Base-by-base conservation (phyloP, 176 grass and related monocot species). In the Saccharum officinarum region DNA sequence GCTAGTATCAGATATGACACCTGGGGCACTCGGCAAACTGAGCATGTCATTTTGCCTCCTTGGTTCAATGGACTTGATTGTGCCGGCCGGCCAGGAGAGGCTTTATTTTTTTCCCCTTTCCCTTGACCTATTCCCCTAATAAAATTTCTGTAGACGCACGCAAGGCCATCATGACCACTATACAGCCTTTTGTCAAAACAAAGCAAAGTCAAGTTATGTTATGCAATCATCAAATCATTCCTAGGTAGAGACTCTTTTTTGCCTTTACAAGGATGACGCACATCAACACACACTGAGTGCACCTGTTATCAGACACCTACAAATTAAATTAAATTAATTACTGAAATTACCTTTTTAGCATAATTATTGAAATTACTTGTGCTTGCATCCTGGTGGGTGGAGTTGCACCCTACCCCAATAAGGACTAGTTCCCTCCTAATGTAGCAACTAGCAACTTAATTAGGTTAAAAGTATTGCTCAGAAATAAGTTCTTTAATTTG, bases 21-120 rank as follows among this genome's bases (percentile, higher is more conserved):
- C 79, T 79, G 89, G 75, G 79, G 33, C 68, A 73, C 80, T 74
- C 73, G 88, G 67, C 66, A 49, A 83, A 74, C 45, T 83, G 80
- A 80, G 69, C 89, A 80, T 83, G 80, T 74, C 59, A 82, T 75
- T 74, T 47, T 83, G 80, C 80, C 75, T 85, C 69, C 89, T 50
- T 73, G 12, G 3, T 69, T 33, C 80, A 59, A 68, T 62, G 70
- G 31, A 36, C 38, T 54, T 69, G 89, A 87, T 76, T 70, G 85
- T 20, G 89, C 87, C 79, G 39, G 54, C 54, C 54, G 50, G 54
- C 20, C 55, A 67, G 85, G 67, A 37, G 68, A 63, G n/a, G 30
- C 28, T 62, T 38, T 73, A 7, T 40, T 80, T 47, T 2, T 47
- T 52, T 28, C 28, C 28, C 28, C 28, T 28, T 28, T 38, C 33